A percentile compares a stretch with the other conserved stretches of the same genome.
phyloP scores from a whole-genome alignment of 139 green algal genomes.

The Mesostigma viride region DNA sequence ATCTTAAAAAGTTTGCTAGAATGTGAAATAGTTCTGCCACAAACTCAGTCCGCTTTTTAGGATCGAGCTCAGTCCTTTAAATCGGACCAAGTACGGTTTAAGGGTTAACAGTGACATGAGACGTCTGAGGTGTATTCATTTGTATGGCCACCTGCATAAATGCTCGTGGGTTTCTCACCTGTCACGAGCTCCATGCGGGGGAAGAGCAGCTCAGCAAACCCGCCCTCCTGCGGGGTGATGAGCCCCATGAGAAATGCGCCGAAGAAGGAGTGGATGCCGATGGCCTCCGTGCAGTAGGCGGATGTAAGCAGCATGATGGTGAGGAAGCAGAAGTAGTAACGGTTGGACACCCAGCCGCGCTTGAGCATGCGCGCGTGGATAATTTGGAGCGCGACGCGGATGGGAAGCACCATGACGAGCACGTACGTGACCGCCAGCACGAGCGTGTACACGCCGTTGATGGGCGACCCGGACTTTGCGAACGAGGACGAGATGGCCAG shows the following conservation, averaged over 20 bases:
- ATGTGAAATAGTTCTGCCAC: too few species aligned
- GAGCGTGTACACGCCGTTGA: not conserved
- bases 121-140: too few species aligned
- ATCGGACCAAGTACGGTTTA: too few species aligned
- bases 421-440: not conserved
- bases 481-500: not conserved
- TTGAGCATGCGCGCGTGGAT: not conserved
- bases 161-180: too few species aligned
- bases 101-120: too few species aligned
- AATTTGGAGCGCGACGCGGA: not conserved
- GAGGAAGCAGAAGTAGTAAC: constrained; percentile 22
- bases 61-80: too few species aligned
- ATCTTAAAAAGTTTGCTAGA: too few species aligned
- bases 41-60: too few species aligned
- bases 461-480: not conserved
- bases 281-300: constrained; percentile 28
- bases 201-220: too few species aligned
- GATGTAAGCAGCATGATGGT: constrained; percentile 23
- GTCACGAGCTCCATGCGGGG: too few species aligned
- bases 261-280: constrained; percentile 46
- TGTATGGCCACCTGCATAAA: too few species aligned
- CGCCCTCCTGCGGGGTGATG: constrained; percentile 28
- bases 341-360: too few species aligned
- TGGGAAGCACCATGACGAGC: not conserved
- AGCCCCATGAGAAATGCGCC: constrained; percentile 41